Percentiles rank a stretch among this genome's conserved stretches.
Evolutionary conservation across 306 rosid species (phyloP).

Genomic region (Rosa multiflora): DNA sequence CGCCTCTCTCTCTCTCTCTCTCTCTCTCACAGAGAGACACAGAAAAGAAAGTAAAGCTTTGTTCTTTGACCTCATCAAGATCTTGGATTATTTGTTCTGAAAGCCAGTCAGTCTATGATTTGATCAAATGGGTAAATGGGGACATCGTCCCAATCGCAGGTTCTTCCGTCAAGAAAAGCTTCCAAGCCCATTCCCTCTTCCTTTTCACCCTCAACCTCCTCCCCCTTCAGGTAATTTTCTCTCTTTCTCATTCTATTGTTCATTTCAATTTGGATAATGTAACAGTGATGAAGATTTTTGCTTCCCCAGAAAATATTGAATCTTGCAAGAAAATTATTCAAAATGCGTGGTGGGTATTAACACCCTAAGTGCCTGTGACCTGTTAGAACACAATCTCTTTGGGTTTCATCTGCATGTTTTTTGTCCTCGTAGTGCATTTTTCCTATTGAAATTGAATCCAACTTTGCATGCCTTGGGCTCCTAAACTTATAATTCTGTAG

Average conservation of each 20-base stretch:
- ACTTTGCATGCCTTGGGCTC: background rate
- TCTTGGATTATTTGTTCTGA: background rate
- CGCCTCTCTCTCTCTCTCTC: background rate
- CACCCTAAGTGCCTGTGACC: too few species aligned
- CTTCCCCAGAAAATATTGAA: background rate
- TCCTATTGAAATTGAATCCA: background rate
- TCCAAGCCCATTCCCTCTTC: slow-evolving; percentile 30
- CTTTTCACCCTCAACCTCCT: slow-evolving; percentile 47
- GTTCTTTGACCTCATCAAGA: background rate
- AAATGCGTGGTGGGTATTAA: too few species aligned
- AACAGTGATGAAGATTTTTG: background rate
- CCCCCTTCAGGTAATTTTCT: slow-evolving; percentile 47
- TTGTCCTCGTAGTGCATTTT: background rate
- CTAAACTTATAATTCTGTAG: background rate
- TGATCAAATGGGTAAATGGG: slow-evolving; percentile 74
- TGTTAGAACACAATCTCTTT: too few species aligned
- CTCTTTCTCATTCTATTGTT: background rate
- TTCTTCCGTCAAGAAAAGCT: slow-evolving; percentile 46
- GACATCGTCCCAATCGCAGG: slow-evolving; percentile 41
- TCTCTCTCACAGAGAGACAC: background rate
- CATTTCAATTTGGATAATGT: background rate
- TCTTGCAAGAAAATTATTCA: background rate
- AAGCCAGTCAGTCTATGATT: background rate
- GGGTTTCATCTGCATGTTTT: background rate
- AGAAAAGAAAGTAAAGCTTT: background rate